Percentiles rank a stretch among this genome's conserved stretches.
Conservation (phyloP, 2,329 filamentous ascomycete genomes). For the Ceratocystis colombiana region DNA sequence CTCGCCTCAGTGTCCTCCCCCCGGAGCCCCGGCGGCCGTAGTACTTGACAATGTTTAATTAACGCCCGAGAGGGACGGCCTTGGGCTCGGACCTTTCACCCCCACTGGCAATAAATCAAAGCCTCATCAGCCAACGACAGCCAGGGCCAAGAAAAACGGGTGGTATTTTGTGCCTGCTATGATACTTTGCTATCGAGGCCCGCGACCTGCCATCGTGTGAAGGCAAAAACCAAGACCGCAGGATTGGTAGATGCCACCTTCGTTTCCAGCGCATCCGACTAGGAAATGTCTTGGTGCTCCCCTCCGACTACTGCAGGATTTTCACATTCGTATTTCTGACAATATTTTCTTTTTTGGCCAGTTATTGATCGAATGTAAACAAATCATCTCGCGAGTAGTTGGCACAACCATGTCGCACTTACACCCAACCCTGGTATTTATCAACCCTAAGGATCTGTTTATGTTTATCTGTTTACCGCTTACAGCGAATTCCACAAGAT, state of each 20-base stretch:
- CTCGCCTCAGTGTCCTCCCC: neutral
- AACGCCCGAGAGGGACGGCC: neutral
- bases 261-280: neutral
- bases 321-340: neutral
- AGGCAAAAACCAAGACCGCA: neutral
- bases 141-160: neutral
- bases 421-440: neutral
- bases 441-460: neutral
- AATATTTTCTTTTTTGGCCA: neutral
- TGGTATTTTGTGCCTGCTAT: neutral
- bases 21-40: slow-evolving; percentile 4
- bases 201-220: neutral
- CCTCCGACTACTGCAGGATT: neutral
- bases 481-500: neutral
- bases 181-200: neutral
- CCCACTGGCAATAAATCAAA: neutral
- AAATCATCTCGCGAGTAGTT: neutral
- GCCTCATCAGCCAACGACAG: neutral
- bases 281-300: neutral
- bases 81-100: neutral
- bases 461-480: neutral
- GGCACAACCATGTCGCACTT: too few species aligned
- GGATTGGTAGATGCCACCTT: neutral
- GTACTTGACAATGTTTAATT: neutral
- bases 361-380: neutral